These are phyloP conservation scores for Plasmodium knowlesi DNA, from an alignment of 169 alveolate species.

Conservation along the genomic window DNA sequence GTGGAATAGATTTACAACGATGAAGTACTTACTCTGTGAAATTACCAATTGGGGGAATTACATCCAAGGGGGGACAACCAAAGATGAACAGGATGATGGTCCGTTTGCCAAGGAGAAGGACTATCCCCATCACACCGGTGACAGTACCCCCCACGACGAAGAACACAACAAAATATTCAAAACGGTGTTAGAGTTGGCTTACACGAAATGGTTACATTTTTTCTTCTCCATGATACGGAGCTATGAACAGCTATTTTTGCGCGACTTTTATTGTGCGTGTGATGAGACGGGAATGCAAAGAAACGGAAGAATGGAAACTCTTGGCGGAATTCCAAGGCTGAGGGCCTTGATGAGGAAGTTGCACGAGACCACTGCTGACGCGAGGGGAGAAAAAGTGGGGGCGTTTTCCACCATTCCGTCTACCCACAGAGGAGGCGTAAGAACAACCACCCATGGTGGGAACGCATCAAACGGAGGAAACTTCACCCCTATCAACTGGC, in stretches of 20 bases:
- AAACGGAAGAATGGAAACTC: background rate
- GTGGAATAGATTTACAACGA: conserved; percentile 22
- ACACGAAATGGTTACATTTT: conserved; percentile 9
- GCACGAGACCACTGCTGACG: background rate
- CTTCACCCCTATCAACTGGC: background rate
- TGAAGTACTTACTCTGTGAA: conserved; percentile 25
- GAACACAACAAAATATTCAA: background rate
- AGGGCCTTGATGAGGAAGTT: conserved; percentile 8
- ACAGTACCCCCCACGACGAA: background rate
- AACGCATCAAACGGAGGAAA: background rate
- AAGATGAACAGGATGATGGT: background rate
- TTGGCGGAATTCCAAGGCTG: background rate
- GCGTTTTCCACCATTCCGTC: background rate
- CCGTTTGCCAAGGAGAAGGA: background rate
- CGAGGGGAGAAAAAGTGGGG: background rate
- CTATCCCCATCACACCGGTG: background rate
- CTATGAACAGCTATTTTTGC: conserved; percentile 26
- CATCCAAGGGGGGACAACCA: background rate
- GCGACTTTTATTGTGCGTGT: background rate
- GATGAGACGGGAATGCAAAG: background rate
- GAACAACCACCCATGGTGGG: background rate
- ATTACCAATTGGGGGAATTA: conserved; percentile 24
- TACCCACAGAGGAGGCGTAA: background rate
- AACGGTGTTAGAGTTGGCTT: conserved; percentile 2
- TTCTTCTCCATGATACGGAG: conserved; percentile 21